phyloP scores from a whole-genome alignment of 306 rosid species.

The Acacia acuminata region DNA sequence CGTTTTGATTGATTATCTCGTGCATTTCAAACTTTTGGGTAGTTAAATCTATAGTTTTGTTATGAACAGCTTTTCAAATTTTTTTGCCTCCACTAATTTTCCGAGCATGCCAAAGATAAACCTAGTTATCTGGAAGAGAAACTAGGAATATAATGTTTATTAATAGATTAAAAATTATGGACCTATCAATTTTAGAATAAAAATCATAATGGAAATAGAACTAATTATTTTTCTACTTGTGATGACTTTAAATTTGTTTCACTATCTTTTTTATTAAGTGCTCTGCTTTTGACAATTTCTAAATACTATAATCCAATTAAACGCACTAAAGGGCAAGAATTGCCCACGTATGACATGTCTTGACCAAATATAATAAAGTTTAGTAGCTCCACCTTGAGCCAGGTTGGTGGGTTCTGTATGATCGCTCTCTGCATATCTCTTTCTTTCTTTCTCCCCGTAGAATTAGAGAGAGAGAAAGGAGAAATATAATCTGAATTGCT shows the following conservation, averaged over 20 bases:
- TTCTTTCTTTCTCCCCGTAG: too few relatives aligned
- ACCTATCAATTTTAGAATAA: neutral
- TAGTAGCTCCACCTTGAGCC: neutral
- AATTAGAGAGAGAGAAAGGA: too few relatives aligned
- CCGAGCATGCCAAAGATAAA: neutral
- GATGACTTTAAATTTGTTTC: neutral
- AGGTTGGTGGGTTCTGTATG: neutral
- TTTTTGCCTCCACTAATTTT: slow-evolving; percentile 8
- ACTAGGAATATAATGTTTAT: neutral
- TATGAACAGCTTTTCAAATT: neutral
- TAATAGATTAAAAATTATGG: neutral
- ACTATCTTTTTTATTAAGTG: neutral
- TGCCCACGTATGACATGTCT: neutral
- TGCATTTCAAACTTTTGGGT: neutral
- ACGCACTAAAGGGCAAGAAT: neutral
- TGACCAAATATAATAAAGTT: neutral
- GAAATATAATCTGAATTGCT: too few relatives aligned
- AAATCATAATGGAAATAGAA: neutral
- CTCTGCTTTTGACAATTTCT: neutral
- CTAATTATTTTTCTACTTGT: neutral
- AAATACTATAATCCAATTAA: neutral
- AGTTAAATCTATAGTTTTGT: neutral
- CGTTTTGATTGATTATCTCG: neutral
- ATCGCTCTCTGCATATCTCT: neutral
- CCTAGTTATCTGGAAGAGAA: neutral